A percentile compares a stretch with the other conserved stretches of the same genome.
phyloP scores from a whole-genome alignment of 805 yeast species.

The Wickerhamomyces kurtzmanii region DNA sequence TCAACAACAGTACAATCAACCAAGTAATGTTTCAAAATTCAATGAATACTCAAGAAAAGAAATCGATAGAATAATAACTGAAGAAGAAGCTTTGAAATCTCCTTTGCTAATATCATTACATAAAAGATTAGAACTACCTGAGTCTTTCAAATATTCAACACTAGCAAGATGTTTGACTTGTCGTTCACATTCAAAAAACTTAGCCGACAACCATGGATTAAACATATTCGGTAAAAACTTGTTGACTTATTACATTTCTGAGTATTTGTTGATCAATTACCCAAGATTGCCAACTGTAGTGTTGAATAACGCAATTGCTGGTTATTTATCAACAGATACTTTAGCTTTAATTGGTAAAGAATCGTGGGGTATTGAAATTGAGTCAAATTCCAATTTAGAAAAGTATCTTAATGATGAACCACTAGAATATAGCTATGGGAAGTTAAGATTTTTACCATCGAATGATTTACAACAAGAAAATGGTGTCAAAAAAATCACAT shows the following conservation, averaged over 20 bases:
- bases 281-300: slow-evolving; percentile 87
- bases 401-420: slow-evolving; percentile 64
- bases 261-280: slow-evolving; percentile 61
- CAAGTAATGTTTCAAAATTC: no score
- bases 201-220: slow-evolving; percentile 69
- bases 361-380: slow-evolving; percentile 85
- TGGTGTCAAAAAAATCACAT: slow-evolving; percentile 41
- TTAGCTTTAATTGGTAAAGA: slow-evolving; percentile 55
- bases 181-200: slow-evolving; percentile 29
- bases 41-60: no score
- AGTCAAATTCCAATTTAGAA: slow-evolving; percentile 50
- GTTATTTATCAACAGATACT: slow-evolving; percentile 61
- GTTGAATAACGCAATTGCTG: slow-evolving; percentile 64
- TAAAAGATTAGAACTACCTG: slow-evolving; percentile 60
- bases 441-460: slow-evolving; percentile 38
- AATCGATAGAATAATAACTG: slow-evolving; percentile 28
- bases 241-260: slow-evolving; percentile 66
- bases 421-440: slow-evolving; percentile 59
- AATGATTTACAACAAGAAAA: slow-evolving; percentile 22
- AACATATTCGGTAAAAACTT: slow-evolving; percentile 76
- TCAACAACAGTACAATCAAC: no score
- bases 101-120: slow-evolving; percentile 76
- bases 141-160: slow-evolving; percentile 46
- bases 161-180: slow-evolving; percentile 78
- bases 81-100: slow-evolving; percentile 44